Evolutionary conservation across 2,329 filamentous ascomycete genomes (phyloP), one percentile per base, ranked within the genome.

Genomic region (Pyricularia sp.): DNA sequence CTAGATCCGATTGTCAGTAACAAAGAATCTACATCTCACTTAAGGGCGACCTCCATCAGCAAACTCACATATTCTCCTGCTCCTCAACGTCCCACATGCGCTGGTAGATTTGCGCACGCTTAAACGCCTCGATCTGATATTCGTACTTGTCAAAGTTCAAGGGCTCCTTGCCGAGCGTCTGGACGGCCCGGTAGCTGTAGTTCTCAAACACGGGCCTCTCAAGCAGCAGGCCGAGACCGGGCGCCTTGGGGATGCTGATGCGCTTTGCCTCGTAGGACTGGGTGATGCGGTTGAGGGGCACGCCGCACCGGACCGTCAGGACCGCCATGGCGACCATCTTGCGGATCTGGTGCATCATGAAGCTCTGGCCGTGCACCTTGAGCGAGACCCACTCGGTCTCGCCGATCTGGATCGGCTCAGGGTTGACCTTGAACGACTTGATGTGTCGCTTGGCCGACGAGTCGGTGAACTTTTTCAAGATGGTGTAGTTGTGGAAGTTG

Each of bases 281-380:
- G 0, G 78, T 74, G 69, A 99, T 90, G 31, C 89, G 84, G 12
- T 84, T 78, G 4, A 87, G 80, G 4, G 89, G 81, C n/a, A 88
- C 88, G 63, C 91, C 94, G 74, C 90, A 96, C 49, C 94, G 88
- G 7, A 96, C 88, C 6, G 93, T 81, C 66, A 99, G 81, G 40
- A 91, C 86, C 9, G 87, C 91, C 88, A 99, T 92, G 65, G 90
- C 91, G 19, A 99, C 91, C 94, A 99, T 97, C 78, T 97, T 99
- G 72, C 94, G 88, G 76, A 99, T 99, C 78, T 99, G 94, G 76
- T 99, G 94, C 94, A 99, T 99, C 94, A 99, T 99, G 82, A 99
- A 99, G 72, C 89, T 93, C 77, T 99, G 94, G 0, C 94, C 94
- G 76, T 99, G 94, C 28, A 99, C 93, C 74, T 96, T 96, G 69